Base-by-base conservation (phyloP, 2,329 filamentous ascomycete genomes). In the Fonsecaea erecta region DNA sequence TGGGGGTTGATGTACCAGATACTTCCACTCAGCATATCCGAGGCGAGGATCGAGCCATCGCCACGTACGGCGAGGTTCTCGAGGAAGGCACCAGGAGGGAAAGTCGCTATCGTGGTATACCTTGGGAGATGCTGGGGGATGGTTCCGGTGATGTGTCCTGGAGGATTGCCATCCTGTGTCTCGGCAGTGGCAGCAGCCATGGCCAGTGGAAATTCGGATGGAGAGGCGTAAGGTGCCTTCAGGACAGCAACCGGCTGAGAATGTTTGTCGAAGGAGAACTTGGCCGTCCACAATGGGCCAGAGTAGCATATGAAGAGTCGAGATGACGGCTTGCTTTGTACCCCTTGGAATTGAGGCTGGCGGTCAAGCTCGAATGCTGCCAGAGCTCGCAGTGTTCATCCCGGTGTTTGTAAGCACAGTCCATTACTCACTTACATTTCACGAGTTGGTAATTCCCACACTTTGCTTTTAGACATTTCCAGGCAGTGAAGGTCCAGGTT, bases 31-130 rank as follows among this genome's bases (percentile, higher is more conserved):
- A 61, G 21, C 58, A 61, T 61, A 48, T 61, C 58, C 5, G 58
- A 52, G 18, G 34, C 58, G 26, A 63, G 61, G 52, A 63, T 43
- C 16, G 61, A 52, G 54, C 61, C 61, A 28, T 63, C 55, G 12
- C 28, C 40, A 12, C 61, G 61, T 2, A 59, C 30, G 26, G 53
- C 61, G 11, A 63, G 61, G 43, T 59, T 63, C 37, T 63, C 61
- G 28, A 63, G 54, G 28, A 63, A 63, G 5, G 43, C 46, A 4
- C 55, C 54, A 14, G 61, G n/a, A 5, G 54, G 48, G 26, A 53
- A 61, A 8, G 46, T 43, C 21, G 58, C 48, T 14, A 53, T 34
- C 6, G 58, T 53, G 12, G 30, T 37, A 34, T 61, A 61, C 14
- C 18, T 8, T 14, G 58, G 32, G 2, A 21, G 58, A 4, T 14